Percentiles rank a stretch among this genome's conserved stretches.
Conservation (phyloP, 2,329 filamentous ascomycete genomes). For the Colletotrichum lupini region DNA sequence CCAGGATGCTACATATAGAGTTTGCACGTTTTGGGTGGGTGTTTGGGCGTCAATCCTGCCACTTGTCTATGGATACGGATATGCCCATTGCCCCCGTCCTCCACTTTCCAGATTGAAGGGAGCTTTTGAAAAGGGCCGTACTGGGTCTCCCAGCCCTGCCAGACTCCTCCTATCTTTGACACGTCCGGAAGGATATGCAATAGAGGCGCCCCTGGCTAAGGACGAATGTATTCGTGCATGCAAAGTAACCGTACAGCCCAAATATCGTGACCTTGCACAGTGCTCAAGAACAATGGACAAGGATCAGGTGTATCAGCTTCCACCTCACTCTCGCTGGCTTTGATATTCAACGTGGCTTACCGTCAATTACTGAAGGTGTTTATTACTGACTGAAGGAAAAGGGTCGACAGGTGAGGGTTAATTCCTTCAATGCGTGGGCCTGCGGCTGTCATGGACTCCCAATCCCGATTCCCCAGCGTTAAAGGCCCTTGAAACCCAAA, state of each 20-base stretch:
- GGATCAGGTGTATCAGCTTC: background rate
- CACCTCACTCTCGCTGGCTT: background rate
- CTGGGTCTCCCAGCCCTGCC: background rate
- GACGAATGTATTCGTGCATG: background rate
- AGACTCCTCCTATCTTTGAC: background rate
- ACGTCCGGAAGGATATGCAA: too few species aligned
- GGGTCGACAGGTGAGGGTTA: too few species aligned
- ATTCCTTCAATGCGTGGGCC: background rate
- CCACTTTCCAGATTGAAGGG: background rate
- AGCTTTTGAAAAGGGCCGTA: background rate
- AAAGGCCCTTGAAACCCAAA: too few species aligned
- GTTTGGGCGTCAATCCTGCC: constrained; percentile 7
- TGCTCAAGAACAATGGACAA: too few species aligned
- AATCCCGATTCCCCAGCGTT: too few species aligned
- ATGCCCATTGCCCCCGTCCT: background rate
- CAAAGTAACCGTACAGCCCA: background rate
- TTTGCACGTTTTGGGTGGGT: background rate
- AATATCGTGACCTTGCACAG: background rate
- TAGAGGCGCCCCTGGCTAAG: too few species aligned
- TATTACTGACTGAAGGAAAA: too few species aligned
- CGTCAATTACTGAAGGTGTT: too few species aligned
- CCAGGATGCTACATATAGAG: background rate
- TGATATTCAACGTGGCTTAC: background rate
- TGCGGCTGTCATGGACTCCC: background rate
- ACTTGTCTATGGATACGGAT: background rate